Evolutionary conservation across 768 basidiomycete species (phyloP), one percentile per base, ranked within the genome.

Genomic region (Cyclocybe cylindracea): DNA sequence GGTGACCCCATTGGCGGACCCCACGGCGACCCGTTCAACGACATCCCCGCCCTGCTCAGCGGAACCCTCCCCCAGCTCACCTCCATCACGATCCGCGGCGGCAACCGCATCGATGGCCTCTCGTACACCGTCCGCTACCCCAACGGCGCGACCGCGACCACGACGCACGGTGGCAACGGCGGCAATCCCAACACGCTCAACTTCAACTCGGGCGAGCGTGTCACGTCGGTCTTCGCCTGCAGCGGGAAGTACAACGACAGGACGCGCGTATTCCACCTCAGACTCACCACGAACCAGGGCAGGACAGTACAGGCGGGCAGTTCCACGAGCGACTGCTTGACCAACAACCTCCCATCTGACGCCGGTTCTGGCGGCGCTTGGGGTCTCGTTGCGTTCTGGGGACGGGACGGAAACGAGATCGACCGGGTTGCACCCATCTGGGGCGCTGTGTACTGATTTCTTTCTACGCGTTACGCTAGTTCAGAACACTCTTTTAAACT

Each of bases 131-230:
- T 64, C 5, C 52, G 60, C 32, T 60, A 58, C 47, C 18, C 48
- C 24, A 58, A 56, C 34, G 61, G 57, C 5, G 44, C 61, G 2
- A 48, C 54, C 5, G 45, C 57, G 8, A 58, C 58, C 2, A 53
- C 66, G 10, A 52, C 61, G 4, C 72, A 70, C 50, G 71, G 73
- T 1, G 71, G 71, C 5, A 60, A 66, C 13, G 73, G 73, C 13
- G 73, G 71, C 24, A 63, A 56, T 3, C 52, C 68, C 1, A 46
- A 50, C 2, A 63, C 70, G 1, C 56, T 74, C 16, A 58, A 61
- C 5, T 56, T 73, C 10, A 51, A 48, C 1, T 5, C 57, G 5
- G 61, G 61, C 16, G 70, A 74, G 47, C 51, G 47, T 31, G 47
- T 70, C 18, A 59, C 53, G 7, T 48, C 54, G 40, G 59, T 64